Base-by-base conservation (phyloP, 768 basidiomycete species). In the Tylopilus plumbeoviolaceoides region DNA sequence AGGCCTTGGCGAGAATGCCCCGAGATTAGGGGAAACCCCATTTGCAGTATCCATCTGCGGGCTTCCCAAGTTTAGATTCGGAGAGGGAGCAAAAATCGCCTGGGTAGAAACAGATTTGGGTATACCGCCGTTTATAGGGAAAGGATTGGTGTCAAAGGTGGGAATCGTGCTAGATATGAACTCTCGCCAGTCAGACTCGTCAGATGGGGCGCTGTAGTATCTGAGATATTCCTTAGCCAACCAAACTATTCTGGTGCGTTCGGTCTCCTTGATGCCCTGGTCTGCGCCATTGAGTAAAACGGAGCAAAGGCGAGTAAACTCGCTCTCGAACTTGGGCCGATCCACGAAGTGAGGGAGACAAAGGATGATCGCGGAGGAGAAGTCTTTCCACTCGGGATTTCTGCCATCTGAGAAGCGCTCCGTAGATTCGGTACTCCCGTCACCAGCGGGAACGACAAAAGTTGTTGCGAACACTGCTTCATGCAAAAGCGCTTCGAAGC, bases 381-480 rank as follows among this genome's bases (percentile, higher is more conserved):
- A 87, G 45, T 79, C 77, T 61, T 76, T 77, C 87, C 86, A 89
- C 17, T 68, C 66, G 28, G 72, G 68, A 35, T 53, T 61, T 45
- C 58, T 53, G 46, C 59, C 54, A 43, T 60, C 64, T 44, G 50
- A 48, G 27, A 31, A 57, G 46, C 23, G 64, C 53, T 62, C 57
- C 48, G 40, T 52, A 28, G 51, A 55, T 23, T 63, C 60, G 18
- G 43, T 31, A 20, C 59, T 51, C 10, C 51, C 55, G n/a, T 64
- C 62, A 28, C 46, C 31, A 38, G 51, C 35, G 31, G 55, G 21
- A 46, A 65, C 45, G 41, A 71, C 49, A 63, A 86, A 89, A 14
- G 81, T 83, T 1, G 89, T 91, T 12, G 79, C 85, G 64, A 93
- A 93, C 12, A 90, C 83, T 11, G 81, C 72, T 68, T 93, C 92